These are phyloP conservation scores for Leishmania aethiopica DNA, from an alignment of 208 protist species.

Conservation along the genomic window DNA sequence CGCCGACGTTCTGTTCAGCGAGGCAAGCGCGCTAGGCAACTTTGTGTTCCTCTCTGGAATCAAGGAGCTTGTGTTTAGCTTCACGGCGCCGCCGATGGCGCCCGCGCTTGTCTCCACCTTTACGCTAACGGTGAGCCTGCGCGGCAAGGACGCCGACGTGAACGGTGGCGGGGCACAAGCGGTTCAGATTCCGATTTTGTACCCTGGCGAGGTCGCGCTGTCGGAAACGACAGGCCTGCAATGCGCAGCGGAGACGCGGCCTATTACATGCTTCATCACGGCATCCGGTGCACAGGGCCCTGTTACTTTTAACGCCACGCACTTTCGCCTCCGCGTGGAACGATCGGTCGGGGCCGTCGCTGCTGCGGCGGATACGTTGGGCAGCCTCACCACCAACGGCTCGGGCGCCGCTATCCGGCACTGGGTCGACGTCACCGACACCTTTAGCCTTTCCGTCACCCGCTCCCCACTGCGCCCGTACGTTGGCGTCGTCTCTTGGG, in stretches of 20 bases:
- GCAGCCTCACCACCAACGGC: neutral
- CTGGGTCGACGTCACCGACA: constrained; percentile 15
- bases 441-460: neutral
- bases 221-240: constrained; percentile 29
- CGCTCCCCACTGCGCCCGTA: constrained; percentile 15
- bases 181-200: constrained; percentile 37
- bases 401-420: neutral
- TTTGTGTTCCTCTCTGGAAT: constrained; percentile 45
- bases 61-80: constrained; percentile 42
- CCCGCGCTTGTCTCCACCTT: constrained; percentile 26
- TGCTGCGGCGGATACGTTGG: neutral
- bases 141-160: constrained; percentile 1
- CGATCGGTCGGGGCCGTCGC: constrained; percentile 11
- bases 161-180: constrained; percentile 10
- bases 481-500: constrained; percentile 32
- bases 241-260: constrained; percentile 35
- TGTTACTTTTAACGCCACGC: constrained; percentile 31
- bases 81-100: constrained; percentile 29
- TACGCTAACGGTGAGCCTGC: constrained; percentile 32
- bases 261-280: constrained; percentile 39
- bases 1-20: constrained; percentile 40
- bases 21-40: constrained; percentile 37
- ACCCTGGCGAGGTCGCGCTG: constrained; percentile 32
- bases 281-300: constrained; percentile 37
- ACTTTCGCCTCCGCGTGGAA: constrained; percentile 40